Conservation (phyloP, 163 green algal species). For the Trebouxia gelatinosa region DNA sequence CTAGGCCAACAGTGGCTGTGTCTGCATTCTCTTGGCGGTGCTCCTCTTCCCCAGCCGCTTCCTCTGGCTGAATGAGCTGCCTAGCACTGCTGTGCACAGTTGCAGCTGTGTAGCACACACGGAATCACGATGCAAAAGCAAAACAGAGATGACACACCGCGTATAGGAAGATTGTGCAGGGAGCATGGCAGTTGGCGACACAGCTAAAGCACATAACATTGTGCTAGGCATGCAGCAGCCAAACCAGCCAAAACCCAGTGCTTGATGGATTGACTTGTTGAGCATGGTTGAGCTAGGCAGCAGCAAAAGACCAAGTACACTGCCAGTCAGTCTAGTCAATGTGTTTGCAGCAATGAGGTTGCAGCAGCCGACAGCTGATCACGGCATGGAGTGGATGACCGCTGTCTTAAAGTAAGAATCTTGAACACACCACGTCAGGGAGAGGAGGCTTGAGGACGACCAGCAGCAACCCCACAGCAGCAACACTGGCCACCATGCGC, state of each 20-base stretch:
- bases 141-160: no score
- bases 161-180: no score
- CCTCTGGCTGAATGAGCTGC: no score
- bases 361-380: neutral
- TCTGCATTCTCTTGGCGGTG: no score
- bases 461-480: slow-evolving; percentile 61
- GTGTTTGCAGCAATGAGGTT: neutral
- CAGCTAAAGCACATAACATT: neutral
- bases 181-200: no score
- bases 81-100: no score
- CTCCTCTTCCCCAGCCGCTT: no score
- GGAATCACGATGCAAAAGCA: no score
- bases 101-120: no score
- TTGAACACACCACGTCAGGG: slow-evolving; percentile 52
- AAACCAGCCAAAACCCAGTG: neutral
- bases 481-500: slow-evolving; percentile 46
- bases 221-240: neutral
- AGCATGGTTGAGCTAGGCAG: no score
- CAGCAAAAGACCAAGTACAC: no score
- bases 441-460: slow-evolving; percentile 83
- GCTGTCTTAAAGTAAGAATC: neutral
- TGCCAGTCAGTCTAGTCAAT: neutral
- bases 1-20: no score
- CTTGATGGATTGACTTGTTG: neutral
- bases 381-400: neutral